Evolutionary conservation across 2,329 filamentous ascomycete species (phyloP).

Genomic region (Fusarium domesticum): DNA sequence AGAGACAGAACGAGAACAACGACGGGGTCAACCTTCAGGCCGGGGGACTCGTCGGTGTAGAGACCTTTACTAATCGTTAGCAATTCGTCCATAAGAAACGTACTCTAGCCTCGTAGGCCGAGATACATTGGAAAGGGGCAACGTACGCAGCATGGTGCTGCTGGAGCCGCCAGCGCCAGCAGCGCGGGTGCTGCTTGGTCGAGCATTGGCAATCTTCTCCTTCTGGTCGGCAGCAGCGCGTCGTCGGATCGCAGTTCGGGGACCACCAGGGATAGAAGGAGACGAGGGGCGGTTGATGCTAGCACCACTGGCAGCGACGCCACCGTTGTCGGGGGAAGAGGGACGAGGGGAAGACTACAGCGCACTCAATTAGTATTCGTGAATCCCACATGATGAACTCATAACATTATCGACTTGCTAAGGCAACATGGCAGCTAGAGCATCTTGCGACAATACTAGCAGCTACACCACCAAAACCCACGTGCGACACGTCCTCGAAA

Average conservation of each 20-base stretch:
- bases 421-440: slow-evolving; percentile 13
- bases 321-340: slow-evolving; percentile 56
- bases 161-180: slow-evolving; percentile 94
- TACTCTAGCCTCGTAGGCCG: background rate
- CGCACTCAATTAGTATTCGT: background rate
- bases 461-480: slow-evolving; percentile 16
- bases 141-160: slow-evolving; percentile 96
- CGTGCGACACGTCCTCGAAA: slow-evolving; percentile 10
- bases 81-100: slow-evolving; percentile 2
- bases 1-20: slow-evolving; percentile 94
- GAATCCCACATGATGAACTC: background rate
- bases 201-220: slow-evolving; percentile 91
- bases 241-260: slow-evolving; percentile 91
- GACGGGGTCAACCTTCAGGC: slow-evolving; percentile 95
- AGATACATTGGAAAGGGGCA: slow-evolving; percentile 1
- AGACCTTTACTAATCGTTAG: slow-evolving; percentile 58
- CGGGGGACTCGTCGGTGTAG: slow-evolving; percentile 97
- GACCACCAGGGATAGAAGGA: slow-evolving; percentile 85
- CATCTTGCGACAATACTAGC: slow-evolving; percentile 23
- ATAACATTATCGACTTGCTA: background rate
- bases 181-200: slow-evolving; percentile 86
- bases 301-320: slow-evolving; percentile 62
- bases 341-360: slow-evolving; percentile 60
- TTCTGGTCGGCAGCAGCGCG: slow-evolving; percentile 96
- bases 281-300: slow-evolving; percentile 77